These are phyloP conservation scores for Backusella sp. DNA, from an alignment of 192 early-diverging fungal genomes.

Conservation along the genomic window DNA sequence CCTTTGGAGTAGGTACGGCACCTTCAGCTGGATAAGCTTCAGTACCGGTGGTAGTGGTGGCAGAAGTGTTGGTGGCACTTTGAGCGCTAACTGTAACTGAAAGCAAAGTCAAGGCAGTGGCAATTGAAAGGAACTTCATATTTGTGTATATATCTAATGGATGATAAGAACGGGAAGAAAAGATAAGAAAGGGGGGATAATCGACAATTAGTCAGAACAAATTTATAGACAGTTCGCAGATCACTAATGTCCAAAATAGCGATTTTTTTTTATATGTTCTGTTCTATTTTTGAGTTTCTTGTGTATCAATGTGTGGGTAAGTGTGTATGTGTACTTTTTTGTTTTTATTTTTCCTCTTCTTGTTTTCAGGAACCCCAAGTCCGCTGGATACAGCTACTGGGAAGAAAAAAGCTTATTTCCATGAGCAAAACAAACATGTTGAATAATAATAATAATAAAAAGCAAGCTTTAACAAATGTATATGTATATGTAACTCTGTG, in stretches of 20 bases:
- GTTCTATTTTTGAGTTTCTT: slow-evolving; percentile 3
- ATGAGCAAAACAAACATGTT: not conserved
- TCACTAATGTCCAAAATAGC: slow-evolving; percentile 10
- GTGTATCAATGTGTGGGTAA: not conserved
- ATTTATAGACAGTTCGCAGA: slow-evolving; percentile 1
- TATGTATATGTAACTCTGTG: not conserved
- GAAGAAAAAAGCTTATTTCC: not conserved
- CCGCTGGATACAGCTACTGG: not conserved
- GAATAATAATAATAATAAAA: not conserved
- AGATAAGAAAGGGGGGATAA: not conserved
- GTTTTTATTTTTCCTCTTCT: not conserved
- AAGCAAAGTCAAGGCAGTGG: slow-evolving; percentile 5
- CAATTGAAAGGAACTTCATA: not conserved
- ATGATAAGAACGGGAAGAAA: not conserved
- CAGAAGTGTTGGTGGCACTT: not conserved
- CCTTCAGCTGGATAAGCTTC: slow-evolving; percentile 35
- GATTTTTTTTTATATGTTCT: not conserved
- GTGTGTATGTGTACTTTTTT: not conserved
- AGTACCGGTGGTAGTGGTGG: slow-evolving; percentile 18
- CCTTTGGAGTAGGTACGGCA: slow-evolving; percentile 31
- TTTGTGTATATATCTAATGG: not conserved
- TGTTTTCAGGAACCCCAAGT: slow-evolving; percentile 1
- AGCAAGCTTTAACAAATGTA: not conserved
- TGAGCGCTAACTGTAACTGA: not conserved
- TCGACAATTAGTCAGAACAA: not conserved